Evolutionary conservation across 202 grass and related monocot genomes (phyloP).

Genomic region (Zizania palustris): DNA sequence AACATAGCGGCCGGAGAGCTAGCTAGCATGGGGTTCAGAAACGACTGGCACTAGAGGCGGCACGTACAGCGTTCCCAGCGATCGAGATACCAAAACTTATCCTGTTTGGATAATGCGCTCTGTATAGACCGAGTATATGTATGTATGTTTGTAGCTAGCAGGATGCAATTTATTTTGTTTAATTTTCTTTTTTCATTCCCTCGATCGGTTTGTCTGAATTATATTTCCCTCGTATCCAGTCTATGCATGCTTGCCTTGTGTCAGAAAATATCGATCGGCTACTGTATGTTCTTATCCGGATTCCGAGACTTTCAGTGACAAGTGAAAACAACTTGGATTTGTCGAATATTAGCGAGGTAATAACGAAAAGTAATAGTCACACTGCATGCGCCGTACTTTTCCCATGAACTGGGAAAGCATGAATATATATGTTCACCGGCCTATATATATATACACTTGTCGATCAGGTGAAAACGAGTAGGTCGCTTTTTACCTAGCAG

Average conservation of each 20-base stretch:
- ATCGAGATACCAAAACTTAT: constrained; percentile 35
- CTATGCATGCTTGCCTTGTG: background rate
- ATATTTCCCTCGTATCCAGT: background rate
- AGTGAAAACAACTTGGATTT: background rate
- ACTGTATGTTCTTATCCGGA: too few relatives aligned
- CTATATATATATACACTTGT: too few relatives aligned
- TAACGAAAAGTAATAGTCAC: background rate
- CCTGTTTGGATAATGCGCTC: background rate
- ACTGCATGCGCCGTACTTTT: background rate
- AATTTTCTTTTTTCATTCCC: background rate
- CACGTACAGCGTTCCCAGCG: background rate
- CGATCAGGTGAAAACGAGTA: background rate
- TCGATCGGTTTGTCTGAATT: background rate
- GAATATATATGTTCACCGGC: background rate
- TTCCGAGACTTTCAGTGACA: too few relatives aligned
- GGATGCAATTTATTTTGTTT: background rate
- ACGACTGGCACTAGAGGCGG: background rate
- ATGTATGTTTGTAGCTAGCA: background rate
- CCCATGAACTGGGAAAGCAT: background rate
- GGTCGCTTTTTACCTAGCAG: background rate
- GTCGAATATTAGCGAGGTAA: background rate
- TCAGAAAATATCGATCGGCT: constrained; percentile 7
- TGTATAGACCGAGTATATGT: background rate
- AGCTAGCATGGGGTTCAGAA: constrained; percentile 21
- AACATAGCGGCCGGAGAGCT: constrained; percentile 5